phyloP scores from a whole-genome alignment of 306 rosid genomes.

The Fagus sylvatica region DNA sequence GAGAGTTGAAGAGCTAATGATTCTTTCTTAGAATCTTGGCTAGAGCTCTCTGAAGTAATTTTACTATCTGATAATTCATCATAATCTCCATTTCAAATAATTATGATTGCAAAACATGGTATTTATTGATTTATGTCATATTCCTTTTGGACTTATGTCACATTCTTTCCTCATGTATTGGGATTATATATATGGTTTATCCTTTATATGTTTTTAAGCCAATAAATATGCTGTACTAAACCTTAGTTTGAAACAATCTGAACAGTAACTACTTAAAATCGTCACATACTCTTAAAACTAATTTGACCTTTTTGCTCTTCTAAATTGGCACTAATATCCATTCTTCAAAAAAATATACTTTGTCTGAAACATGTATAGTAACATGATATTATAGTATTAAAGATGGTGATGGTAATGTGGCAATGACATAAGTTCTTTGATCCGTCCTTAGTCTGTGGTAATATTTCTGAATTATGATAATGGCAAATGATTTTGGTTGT shows the following conservation, averaged over 20 bases:
- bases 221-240: not conserved
- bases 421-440: not conserved
- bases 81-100: not conserved
- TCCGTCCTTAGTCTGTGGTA: not conserved
- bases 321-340: not conserved
- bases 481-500: not conserved
- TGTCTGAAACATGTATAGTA: not conserved
- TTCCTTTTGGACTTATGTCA: not conserved
- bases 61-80: not conserved
- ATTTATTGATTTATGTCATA: not conserved
- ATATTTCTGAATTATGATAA: not conserved
- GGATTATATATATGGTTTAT: not conserved
- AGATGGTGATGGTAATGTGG: not conserved
- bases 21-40: not conserved
- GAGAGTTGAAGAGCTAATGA: slow-evolving; percentile 1
- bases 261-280: no score
- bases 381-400: not conserved
- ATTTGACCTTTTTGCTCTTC: not conserved
- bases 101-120: not conserved
- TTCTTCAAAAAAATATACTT: not conserved
- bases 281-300: not conserved
- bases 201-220: not conserved
- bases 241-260: not conserved
- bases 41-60: not conserved
- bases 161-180: not conserved